phyloP scores from a whole-genome alignment of 352 stramenopile genomes.

The Aphanomyces astaci region DNA sequence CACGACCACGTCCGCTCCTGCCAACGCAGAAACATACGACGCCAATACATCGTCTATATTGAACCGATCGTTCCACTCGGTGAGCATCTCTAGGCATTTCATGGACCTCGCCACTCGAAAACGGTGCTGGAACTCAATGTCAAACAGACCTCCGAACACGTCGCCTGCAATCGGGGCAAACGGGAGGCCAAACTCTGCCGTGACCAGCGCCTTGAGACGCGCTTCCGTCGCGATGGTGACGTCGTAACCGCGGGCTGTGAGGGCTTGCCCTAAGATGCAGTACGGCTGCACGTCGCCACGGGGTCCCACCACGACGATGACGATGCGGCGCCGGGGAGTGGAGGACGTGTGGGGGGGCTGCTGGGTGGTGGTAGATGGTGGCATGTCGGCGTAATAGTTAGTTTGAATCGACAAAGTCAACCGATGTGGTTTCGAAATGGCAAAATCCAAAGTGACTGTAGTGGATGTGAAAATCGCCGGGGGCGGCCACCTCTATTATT shows the following conservation, averaged over 20 bases:
- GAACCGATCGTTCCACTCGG: constrained; percentile 1
- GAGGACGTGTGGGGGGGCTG: background rate
- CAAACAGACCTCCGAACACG: background rate
- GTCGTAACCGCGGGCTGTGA: background rate
- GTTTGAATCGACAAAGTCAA: no score
- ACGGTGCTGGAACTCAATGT: background rate
- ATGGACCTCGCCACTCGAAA: background rate
- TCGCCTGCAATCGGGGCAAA: constrained; percentile 9
- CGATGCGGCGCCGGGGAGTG: background rate
- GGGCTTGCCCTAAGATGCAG: constrained; percentile 5
- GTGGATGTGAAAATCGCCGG: no score
- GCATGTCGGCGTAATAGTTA: no score
- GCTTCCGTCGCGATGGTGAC: constrained; percentile 11
- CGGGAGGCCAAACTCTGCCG: background rate
- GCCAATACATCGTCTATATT: background rate
- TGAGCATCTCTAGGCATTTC: constrained; percentile 7
- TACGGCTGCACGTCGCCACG: constrained; percentile 1
- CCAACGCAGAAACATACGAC: constrained; percentile 3
- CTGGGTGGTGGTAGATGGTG: no score
- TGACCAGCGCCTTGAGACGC: background rate
- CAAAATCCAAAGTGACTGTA: no score
- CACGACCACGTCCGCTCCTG: constrained; percentile 1
- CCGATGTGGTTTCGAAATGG: no score
- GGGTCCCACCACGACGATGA: background rate
- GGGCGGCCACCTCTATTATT: no score